Conservation (phyloP, 208 protist genomes). For the Trichomonas vaginalis region DNA sequence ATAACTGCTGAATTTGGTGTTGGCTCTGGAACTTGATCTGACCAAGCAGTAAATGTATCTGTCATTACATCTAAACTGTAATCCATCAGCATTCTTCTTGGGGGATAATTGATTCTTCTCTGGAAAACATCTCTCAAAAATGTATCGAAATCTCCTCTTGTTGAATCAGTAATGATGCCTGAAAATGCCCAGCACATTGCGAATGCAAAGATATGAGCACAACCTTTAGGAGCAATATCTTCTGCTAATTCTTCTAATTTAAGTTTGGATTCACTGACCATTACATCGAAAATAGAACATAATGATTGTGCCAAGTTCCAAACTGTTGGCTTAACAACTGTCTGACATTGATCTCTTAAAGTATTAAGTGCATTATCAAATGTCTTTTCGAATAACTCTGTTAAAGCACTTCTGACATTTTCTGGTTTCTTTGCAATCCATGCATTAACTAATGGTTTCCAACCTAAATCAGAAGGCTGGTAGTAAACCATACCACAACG, state of each 20-base stretch:
- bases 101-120: constrained; percentile 14
- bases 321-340: not conserved
- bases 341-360: not conserved
- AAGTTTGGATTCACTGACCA: not conserved
- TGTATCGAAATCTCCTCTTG: constrained; percentile 62
- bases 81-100: constrained; percentile 17
- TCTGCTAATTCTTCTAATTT: not conserved
- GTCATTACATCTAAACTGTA: not conserved
- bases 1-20: constrained; percentile 46
- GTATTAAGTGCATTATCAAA: not conserved
- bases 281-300: not conserved
- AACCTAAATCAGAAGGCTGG: constrained; percentile 69
- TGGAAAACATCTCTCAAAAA: constrained; percentile 13
- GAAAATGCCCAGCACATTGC: constrained; percentile 80
- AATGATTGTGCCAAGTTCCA: constrained; percentile 3
- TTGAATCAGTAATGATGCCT: constrained; percentile 60
- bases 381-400: not conserved
- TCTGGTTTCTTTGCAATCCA: constrained; percentile 10
- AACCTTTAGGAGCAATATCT: not conserved
- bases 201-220: constrained; percentile 46
- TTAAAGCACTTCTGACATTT: not conserved
- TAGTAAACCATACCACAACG: constrained; percentile 94
- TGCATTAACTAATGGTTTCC: constrained; percentile 33
- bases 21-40: not conserved
- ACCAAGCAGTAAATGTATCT: not conserved